Conservation (phyloP, 805 yeast species). For the Yarrowia osloensis region DNA sequence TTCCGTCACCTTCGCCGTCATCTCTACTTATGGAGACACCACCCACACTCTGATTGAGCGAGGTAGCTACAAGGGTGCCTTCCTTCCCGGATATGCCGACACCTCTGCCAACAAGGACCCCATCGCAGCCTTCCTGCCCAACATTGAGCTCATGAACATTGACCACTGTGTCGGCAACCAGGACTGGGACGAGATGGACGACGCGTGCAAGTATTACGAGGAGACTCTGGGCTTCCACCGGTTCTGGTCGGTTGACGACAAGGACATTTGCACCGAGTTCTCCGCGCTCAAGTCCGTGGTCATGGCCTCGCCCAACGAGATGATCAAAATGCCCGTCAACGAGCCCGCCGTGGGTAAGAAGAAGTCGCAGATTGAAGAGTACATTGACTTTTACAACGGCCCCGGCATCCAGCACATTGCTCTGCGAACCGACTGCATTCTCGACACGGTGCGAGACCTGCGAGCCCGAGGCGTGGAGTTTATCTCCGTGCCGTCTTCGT, state of each 20-base stretch:
- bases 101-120: conserved; percentile 34
- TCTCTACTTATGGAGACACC: conserved; percentile 61
- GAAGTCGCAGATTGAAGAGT: conserved; percentile 81
- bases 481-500: conserved; percentile 57
- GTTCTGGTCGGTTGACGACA: conserved; percentile 85
- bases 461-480: conserved; percentile 68
- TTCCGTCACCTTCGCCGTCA: conserved; percentile 52
- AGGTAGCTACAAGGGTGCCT: conserved; percentile 46
- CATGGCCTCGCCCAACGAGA: conserved; percentile 67
- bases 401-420: conserved; percentile 89
- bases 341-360: conserved; percentile 74
- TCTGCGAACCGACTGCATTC: conserved; percentile 60
- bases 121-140: conserved; percentile 41
- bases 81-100: conserved; percentile 53
- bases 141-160: conserved; percentile 49
- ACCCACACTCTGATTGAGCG: conserved; percentile 67
- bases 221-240: conserved; percentile 69
- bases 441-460: conserved; percentile 56
- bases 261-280: conserved; percentile 65
- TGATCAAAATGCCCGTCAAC: conserved; percentile 77
- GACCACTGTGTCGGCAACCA: conserved; percentile 86
- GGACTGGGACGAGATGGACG: conserved; percentile 65
- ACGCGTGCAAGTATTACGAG: conserved; percentile 61
- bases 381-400: conserved; percentile 69
- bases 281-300: conserved; percentile 74